Conservation (phyloP, 148 eudicot species). For the Diospyros lotus region DNA sequence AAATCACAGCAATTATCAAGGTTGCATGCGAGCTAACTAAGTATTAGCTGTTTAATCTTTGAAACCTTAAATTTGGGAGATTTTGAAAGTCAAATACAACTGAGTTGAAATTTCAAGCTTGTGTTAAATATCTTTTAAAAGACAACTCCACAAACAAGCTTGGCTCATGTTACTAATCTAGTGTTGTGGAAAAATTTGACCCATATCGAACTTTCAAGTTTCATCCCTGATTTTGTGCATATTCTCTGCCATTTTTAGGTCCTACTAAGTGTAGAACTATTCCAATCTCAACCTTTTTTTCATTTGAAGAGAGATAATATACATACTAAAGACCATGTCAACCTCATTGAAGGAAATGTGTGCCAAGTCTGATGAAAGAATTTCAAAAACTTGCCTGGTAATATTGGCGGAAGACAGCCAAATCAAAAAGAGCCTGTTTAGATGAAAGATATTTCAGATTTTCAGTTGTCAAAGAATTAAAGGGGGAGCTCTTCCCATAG, state of each 20-base stretch:
- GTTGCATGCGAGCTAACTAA: not conserved
- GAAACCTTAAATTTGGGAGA: not conserved
- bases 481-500: constrained; percentile 94
- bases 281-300: not conserved
- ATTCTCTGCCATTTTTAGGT: not conserved
- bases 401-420: constrained; percentile 85
- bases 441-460: constrained; percentile 87
- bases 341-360: no score
- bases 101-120: not conserved
- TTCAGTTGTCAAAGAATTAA: constrained; percentile 58
- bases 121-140: not conserved
- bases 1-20: not conserved
- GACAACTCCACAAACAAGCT: not conserved
- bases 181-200: not conserved
- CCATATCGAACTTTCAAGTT: not conserved
- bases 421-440: constrained; percentile 92
- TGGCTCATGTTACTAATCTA: not conserved
- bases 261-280: not conserved
- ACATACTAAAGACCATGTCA: no score
- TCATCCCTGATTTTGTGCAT: not conserved
- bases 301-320: not conserved
- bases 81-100: not conserved
- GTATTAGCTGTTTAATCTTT: not conserved
- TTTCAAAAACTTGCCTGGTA: constrained; percentile 60
- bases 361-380: not conserved